Base-by-base conservation (phyloP, 345 rosid genomes). In the Draba incana region DNA sequence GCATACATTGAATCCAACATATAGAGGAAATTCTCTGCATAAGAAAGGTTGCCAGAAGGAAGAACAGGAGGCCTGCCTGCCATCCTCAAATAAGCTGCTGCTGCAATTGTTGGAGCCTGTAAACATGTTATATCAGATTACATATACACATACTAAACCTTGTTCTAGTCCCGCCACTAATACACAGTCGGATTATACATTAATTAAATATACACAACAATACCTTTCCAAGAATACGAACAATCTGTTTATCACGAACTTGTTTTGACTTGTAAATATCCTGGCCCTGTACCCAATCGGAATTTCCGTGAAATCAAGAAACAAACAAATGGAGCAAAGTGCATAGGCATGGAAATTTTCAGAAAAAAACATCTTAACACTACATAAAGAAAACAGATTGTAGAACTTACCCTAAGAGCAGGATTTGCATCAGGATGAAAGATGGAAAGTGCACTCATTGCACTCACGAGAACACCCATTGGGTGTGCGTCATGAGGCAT, bases 401-500 rank as follows among this genome's bases (percentile, higher is more conserved):
- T 16, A 46, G 2, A 74, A 83, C 90, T 74, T 80, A 92, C 96
- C 67, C 84, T 81, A 15, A 92, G 91, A 68, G 98, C 92, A 66
- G 98, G 98, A 69, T 92, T 92, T 56, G 98, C 96, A 84, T 92
- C 98, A n/a, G 98, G 98, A 70, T 92, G 98, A 79, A 89, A 89
- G 71, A 88, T 77, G 42, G 98, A 89, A 72, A 92, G 95, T 46
- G 96, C 86, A 78, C 98, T 88, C 85, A 92, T 86, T 14, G 95
- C 95, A 80, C 95, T 92, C 76, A 86, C 88, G 11, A 92, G 91
- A 31, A 89, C 92, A 47, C 98, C 97, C 98, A 92, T 92, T 15
- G 98, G 98, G 64, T 92, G 98, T 41, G 98, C 95, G 75, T 92
- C 98, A 77, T 88, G 98, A 75, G 98, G 98, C 98, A 92, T 92